A percentile compares a stretch with the other conserved stretches of the same genome.
phyloP scores from a whole-genome alignment of 1,139 yeast genomes.

The Saccharomyces uvarum region DNA sequence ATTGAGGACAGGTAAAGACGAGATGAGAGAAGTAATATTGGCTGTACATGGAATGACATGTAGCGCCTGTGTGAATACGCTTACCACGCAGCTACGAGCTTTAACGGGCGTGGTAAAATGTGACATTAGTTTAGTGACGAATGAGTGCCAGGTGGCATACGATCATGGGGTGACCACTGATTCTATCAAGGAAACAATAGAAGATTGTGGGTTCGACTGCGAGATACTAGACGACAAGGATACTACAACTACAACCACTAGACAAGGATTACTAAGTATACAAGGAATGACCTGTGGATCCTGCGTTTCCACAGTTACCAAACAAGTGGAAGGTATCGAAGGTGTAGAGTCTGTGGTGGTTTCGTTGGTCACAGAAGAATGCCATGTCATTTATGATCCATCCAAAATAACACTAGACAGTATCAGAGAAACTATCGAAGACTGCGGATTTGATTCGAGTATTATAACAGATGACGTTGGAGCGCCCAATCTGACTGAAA shows the following conservation, averaged over 20 bases:
- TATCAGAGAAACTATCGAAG: conserved; percentile 43
- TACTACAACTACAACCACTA: background rate
- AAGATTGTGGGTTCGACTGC: conserved; percentile 72
- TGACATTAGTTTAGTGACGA: conserved; percentile 65
- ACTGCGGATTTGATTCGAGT: conserved; percentile 67
- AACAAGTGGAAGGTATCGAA: conserved; percentile 42
- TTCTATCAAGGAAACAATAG: conserved; percentile 44
- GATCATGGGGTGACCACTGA: conserved; percentile 30
- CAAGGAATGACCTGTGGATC: conserved; percentile 87
- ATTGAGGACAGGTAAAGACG: background rate
- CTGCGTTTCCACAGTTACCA: conserved; percentile 61
- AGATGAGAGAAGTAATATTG: conserved; percentile 13
- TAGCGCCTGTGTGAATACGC: conserved; percentile 66
- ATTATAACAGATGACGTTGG: conserved; percentile 17
- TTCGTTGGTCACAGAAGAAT: conserved; percentile 69
- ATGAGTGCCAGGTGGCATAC: conserved; percentile 55
- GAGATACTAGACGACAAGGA: conserved; percentile 23
- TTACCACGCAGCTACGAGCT: conserved; percentile 46
- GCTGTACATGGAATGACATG: conserved; percentile 76
- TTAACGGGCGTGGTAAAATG: conserved; percentile 45
- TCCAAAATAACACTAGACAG: conserved; percentile 35
- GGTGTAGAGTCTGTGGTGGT: conserved; percentile 41
- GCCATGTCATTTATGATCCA: conserved; percentile 38
- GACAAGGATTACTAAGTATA: conserved; percentile 21
- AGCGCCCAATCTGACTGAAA: background rate